Base-by-base conservation (phyloP, 805 yeast species). In the Blastobotrys attinorum region DNA sequence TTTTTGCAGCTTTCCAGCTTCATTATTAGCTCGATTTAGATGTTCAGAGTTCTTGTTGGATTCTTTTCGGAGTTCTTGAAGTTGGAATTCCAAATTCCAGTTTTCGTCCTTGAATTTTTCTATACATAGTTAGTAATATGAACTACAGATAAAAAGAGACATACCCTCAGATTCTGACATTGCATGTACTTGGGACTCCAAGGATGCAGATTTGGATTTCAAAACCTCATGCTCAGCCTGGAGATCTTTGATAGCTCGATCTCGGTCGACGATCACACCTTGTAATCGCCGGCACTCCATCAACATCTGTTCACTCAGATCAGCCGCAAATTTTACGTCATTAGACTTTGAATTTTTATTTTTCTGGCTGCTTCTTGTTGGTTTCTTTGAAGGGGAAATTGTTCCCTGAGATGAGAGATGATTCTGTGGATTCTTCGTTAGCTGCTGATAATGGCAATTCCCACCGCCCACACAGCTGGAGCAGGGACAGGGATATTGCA, bases 51-150 rank as follows among this genome's bases (percentile, higher is more conserved):
- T 49, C 18, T 47, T 46, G n/a, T 56, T 37, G 22, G 53, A 21
- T 32, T 58, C 52, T 3, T 50, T 45, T 31, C 47, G 47, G 10
- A 54, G 52, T 36, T 60, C 60, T 39, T 64, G 62, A 5, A 64
- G 44, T 37, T 60, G 56, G 18, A 59, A 48, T 40, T 62, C 66
- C 27, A 65, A 52, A 33, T 63, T 55, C 69, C 69, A 64, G 38
- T 64, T 60, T 33, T 61, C 66, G 18, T 61, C 64, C 31, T 59
- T 55, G 47, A 50, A 53, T 8, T 53, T 48, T 27, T 62, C 66
- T 41, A 37, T 22, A 13, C 41, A n/a, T 44, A 18, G 34, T 38
- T 21, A 36, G 43, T 38, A 5, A 46, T 36, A 4, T 33, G 10
- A 4, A 17, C 3, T 21, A 23, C 15, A 20, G 13, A 7, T 21